These are phyloP conservation scores for Bromus sterilis DNA, from an alignment of 176 grass and related monocot genomes.

Conservation along the genomic window DNA sequence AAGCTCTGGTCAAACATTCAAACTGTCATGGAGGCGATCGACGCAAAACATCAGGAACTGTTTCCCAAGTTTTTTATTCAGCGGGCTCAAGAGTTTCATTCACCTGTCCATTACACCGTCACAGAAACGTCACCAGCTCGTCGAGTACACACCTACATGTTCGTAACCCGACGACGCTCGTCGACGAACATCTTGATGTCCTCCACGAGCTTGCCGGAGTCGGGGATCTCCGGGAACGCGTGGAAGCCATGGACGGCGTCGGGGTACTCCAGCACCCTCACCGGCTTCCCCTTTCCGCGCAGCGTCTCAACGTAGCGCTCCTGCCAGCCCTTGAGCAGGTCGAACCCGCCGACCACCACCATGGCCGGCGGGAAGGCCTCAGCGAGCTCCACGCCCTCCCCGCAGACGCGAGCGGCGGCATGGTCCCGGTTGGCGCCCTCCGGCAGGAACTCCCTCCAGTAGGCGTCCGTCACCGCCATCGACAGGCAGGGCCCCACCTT, in stretches of 20 bases:
- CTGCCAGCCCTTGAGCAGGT: constrained; percentile 57
- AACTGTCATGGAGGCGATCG: too few relatives aligned
- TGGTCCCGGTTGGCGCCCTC: constrained; percentile 30
- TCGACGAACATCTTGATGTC: constrained; percentile 40
- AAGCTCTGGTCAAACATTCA: too few relatives aligned
- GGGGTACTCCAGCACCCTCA: constrained; percentile 18
- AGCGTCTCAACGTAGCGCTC: constrained; percentile 36
- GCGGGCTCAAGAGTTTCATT: too few relatives aligned
- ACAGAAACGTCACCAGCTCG: too few relatives aligned
- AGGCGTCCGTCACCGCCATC: constrained; percentile 6
- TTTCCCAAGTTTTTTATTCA: too few relatives aligned
- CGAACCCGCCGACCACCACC: constrained; percentile 34
- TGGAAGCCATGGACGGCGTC: constrained; percentile 35
- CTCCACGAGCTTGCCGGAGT: constrained; percentile 9
- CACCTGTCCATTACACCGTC: too few relatives aligned
- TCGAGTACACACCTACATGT: too few relatives aligned
- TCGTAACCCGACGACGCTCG: neutral
- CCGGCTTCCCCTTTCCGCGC: neutral
- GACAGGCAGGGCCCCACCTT: neutral
- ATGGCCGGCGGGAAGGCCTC: constrained; percentile 40
- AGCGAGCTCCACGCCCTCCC: neutral
- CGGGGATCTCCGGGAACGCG: constrained; percentile 11
- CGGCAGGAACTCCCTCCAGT: constrained; percentile 35
- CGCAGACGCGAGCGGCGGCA: neutral
- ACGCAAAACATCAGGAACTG: too few relatives aligned